Base-by-base conservation (phyloP, 129 eudicot genomes). In the Escallonia herrerae region DNA sequence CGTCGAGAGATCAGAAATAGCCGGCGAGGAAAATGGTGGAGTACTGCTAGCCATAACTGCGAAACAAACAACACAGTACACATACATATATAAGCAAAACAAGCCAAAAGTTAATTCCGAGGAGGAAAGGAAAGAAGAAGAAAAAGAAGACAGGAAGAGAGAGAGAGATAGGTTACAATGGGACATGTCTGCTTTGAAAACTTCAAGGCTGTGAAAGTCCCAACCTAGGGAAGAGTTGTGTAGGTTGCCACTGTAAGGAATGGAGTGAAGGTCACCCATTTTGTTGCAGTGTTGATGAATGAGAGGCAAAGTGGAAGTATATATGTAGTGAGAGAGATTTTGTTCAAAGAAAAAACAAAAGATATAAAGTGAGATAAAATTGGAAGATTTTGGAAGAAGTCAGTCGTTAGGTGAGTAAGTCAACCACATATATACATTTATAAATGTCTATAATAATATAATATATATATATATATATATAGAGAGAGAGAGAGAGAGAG, bases 261-360 rank as follows among this genome's bases (percentile, higher is more conserved):
- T 76, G 40, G 87, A 86, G 75, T 78, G 81, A 83, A 86, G 84
- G 12, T 86, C 95, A 45, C 74, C 86, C 88, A 83, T 82, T 71
- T 65, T 41, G 15, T 11, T 51, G 15, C 15, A 53, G 40, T 40
- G 60, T 39, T 15, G 5, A 33, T 40, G 60, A 41, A 53, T 43
- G 71, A 40, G 33, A 43, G 38, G 9, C 8, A 37, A 15, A 59
- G 40, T 40, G 64, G 4, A 12, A 40, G 65, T 60, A 13, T 60
- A 7, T 60, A 60, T 40, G 64, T 12, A 60, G 50, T n/a, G n/a
- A n/a, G n/a, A 56, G 62, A 70, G 65, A 58, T 58, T 69, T 71
- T 42, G 55, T 51, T 56, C 71, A 74, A 64, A 71, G 70, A 60
- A 62, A 77, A 75, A 72, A 56, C 53, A 15, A 4, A 56, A 15